These are phyloP conservation scores for Cytidiella melzeri DNA, from an alignment of 768 basidiomycete genomes.

Conservation along the genomic window DNA sequence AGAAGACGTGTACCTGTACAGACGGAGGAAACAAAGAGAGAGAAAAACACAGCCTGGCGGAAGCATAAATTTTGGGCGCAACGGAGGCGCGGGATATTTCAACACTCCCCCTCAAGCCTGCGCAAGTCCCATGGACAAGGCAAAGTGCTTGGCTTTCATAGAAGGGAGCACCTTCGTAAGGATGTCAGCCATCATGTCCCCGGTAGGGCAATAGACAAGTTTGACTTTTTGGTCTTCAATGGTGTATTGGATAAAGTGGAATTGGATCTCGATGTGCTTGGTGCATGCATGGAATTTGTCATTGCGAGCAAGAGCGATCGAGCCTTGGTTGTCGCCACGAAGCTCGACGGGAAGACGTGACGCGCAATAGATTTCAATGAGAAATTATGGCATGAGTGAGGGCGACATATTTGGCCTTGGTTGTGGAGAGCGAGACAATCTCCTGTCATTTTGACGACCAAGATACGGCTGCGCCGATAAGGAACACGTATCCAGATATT, in stretches of 20 bases:
- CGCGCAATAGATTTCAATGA: constrained; percentile 2
- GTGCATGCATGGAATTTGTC: constrained; percentile 24
- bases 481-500: constrained; percentile 32
- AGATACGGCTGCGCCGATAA: constrained; percentile 25
- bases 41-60: too few relatives aligned
- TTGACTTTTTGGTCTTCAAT: constrained; percentile 19
- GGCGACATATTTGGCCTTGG: constrained; percentile 32
- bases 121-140: too few relatives aligned
- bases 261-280: constrained; percentile 34
- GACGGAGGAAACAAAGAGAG: too few relatives aligned
- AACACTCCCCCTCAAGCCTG: too few relatives aligned
- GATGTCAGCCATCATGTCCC: too few relatives aligned
- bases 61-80: too few relatives aligned
- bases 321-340: constrained; percentile 12
- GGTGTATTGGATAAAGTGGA: constrained; percentile 25
- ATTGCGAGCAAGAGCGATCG: too few relatives aligned
- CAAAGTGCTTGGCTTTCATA: too few relatives aligned
- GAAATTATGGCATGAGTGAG: constrained; percentile 23
- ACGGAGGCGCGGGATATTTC: too few relatives aligned
- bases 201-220: constrained; percentile 23
- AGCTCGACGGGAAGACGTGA: constrained; percentile 10
- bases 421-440: constrained; percentile 29
- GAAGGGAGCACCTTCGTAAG: too few relatives aligned
- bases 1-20: too few relatives aligned
- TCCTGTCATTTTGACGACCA: constrained; percentile 34